Evolutionary conservation across 73 alveolate genomes (phyloP).

Genomic region (Paramecium pentaurelia): DNA sequence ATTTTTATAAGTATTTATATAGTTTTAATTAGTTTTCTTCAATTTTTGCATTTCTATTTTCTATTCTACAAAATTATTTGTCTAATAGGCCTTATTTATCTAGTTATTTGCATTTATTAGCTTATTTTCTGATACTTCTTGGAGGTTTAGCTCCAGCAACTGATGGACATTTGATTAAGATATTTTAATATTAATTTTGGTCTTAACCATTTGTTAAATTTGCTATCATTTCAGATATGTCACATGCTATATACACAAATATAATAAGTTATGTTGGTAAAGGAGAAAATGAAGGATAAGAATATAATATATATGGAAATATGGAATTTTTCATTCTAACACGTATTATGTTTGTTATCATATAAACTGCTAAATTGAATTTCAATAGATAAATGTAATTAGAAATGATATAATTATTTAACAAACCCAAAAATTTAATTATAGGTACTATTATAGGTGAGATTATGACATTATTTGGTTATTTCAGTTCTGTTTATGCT

Average conservation of each 20-base stretch:
- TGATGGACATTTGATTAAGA: not conserved
- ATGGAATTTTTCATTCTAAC: slow-evolving; percentile 33
- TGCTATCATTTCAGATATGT: slow-evolving; percentile 42
- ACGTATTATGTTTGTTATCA: slow-evolving; percentile 14
- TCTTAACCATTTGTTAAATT: slow-evolving; percentile 16
- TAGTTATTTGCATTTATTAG: not conserved
- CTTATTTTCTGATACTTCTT: not conserved
- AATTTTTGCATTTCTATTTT: not conserved
- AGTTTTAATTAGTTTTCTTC: not conserved
- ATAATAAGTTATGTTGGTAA: not conserved
- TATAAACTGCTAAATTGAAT: not conserved
- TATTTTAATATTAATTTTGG: not conserved
- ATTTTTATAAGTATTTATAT: not conserved
- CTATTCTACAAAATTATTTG: not conserved
- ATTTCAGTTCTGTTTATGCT: slow-evolving; percentile 34
- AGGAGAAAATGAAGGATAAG: not conserved
- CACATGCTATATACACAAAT: slow-evolving; percentile 31
- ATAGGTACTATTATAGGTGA: slow-evolving; percentile 13
- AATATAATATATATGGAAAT: not conserved
- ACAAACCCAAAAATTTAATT: not conserved
- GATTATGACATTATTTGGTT: slow-evolving; percentile 8
- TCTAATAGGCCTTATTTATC: slow-evolving; percentile 20
- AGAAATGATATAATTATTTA: not conserved
- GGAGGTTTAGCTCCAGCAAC: slow-evolving; percentile 51
- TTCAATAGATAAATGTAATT: not conserved